Conservation (phyloP, 306 rosid species). For the Cicer bijugum region DNA sequence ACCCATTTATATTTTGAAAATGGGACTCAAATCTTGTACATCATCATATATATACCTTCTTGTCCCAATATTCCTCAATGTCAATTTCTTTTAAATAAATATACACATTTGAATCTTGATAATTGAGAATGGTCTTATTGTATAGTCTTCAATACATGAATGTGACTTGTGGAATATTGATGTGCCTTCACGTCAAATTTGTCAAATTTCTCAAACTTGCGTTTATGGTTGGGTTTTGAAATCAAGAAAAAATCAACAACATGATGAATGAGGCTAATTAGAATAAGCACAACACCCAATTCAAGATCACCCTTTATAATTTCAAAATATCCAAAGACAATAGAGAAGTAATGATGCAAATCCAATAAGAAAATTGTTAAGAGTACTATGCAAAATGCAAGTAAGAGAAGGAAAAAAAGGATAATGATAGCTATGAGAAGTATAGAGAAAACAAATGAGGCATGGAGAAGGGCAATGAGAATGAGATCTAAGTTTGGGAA, state of each 20-base stretch:
- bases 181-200: constrained; percentile 45
- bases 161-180: constrained; percentile 16
- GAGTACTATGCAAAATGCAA: constrained; percentile 40
- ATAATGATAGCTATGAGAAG: constrained; percentile 37
- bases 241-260: constrained; percentile 38
- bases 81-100: neutral
- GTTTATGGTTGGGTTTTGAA: constrained; percentile 41
- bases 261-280: constrained; percentile 41
- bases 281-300: constrained; percentile 42
- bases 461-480: constrained; percentile 51
- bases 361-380: constrained; percentile 38
- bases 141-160: constrained; percentile 39
- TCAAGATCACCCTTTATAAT: constrained; percentile 49
- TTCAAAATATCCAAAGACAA: constrained; percentile 21
- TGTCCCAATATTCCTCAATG: constrained; percentile 7
- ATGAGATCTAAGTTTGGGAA: constrained; percentile 52
- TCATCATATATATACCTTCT: neutral
- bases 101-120: constrained; percentile 11
- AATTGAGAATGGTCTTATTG: constrained; percentile 1
- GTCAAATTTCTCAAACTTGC: neutral
- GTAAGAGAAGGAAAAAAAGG: constrained; percentile 36
- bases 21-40: neutral
- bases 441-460: constrained; percentile 45
- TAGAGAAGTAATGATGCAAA: constrained; percentile 29
- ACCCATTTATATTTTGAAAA: too few relatives aligned